Base-by-base conservation (phyloP, 78 protist species). In the Dictyostelium capitatum region DNA sequence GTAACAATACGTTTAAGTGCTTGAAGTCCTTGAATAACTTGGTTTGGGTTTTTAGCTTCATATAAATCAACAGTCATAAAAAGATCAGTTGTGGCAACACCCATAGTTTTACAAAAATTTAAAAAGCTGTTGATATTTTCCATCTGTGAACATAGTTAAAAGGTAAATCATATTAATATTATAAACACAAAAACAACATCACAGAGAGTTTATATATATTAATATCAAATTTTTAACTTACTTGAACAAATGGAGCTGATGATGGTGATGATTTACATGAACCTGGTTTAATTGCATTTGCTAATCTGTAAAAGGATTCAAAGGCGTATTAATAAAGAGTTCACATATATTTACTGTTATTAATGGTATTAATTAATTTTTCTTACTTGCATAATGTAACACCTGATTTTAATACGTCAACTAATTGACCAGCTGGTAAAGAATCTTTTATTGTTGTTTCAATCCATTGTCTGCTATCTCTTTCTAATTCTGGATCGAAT, bases 1-100 rank as follows among this genome's bases (percentile, higher is more conserved):
- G 77, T 3, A 5, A 50, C 37, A 12, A 85, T 37, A 74, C 92
- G 74, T 64, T 85, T 85, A 28, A 85, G 82, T 14, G 92, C 82
- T 75, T 53, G 77, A 7, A 85, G 47, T n/a, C 41, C 64, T 75
- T 85, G 92, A 59, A 85, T 14, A 41, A 89, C 94, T 89, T 89
- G 94, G 32, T 80, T 80, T 78, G 48, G 23, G 6, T 89, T 89
- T 81, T 96, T 92, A 23, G 28, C 87, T 90, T 95, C 97, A 46
- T 23, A 95, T 30, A 95, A 72, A 78, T 95, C 97, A 11, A 95
- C 95, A 65, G 97, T 95, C 90, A 90, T 75, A 72, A 95, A 95
- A 14, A 81, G 48, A 79, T 95, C 96, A 37, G 80, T 72, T 20
- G 77, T 73, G 10, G 95, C 83, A 30, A 95, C 95, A 57, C 97